Conservation (phyloP, 1,284 basidiomycete species). For the Tylopilus sp. region DNA sequence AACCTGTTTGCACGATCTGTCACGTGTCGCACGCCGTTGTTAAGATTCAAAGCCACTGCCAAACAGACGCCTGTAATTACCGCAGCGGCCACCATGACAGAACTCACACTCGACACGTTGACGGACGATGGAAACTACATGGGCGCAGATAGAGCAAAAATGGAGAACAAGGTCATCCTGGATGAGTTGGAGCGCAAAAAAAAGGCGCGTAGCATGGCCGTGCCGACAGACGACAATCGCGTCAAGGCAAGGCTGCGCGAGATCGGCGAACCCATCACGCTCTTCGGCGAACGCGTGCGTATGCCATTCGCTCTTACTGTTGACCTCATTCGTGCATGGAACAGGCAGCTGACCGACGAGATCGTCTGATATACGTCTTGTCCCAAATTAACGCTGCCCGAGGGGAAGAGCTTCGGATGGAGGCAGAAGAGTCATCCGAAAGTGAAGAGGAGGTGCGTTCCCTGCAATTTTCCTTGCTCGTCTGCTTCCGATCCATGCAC, state of each 20-base stretch:
- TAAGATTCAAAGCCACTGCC: conserved; percentile 34
- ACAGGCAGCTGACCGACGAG: conserved; percentile 83
- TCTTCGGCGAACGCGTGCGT: conserved; percentile 94
- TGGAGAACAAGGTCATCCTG: conserved; percentile 78
- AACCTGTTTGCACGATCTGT: background rate
- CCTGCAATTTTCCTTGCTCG: background rate
- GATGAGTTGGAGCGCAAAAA: conserved; percentile 96
- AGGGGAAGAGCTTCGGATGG: conserved; percentile 68
- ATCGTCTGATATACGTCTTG: conserved; percentile 89
- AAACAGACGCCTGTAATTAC: conserved; percentile 30
- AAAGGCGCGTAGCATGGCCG: conserved; percentile 87
- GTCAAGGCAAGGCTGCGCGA: conserved; percentile 88
- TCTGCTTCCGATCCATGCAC: conserved; percentile 4
- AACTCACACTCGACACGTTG: conserved; percentile 69
- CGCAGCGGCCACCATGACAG: conserved; percentile 46
- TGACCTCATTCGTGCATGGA: conserved; percentile 23
- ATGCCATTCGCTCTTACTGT: background rate
- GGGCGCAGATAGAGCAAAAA: conserved; percentile 64
- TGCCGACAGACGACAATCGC: conserved; percentile 94
- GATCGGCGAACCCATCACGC: conserved; percentile 92
- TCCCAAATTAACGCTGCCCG: conserved; percentile 84
- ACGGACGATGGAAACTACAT: conserved; percentile 72
- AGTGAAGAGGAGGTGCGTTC: conserved; percentile 73
- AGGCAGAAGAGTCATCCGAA: conserved; percentile 63
- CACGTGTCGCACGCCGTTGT: conserved; percentile 21